These are phyloP conservation scores for Vitellaria paradoxa DNA, from an alignment of 179 eudicot species.

Conservation along the genomic window DNA sequence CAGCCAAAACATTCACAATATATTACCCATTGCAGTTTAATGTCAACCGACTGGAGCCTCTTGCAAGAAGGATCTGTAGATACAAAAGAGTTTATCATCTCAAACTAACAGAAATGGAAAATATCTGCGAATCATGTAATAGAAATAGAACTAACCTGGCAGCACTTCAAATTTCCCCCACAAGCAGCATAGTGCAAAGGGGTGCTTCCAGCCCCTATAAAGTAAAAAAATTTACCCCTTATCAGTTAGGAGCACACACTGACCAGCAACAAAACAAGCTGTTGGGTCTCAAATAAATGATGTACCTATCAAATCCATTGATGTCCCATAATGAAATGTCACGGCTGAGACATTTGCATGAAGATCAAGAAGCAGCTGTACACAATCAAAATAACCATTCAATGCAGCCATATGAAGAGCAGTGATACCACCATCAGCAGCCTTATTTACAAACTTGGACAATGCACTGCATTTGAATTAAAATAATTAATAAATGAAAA, in stretches of 20 bases:
- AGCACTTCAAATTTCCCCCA: slow-evolving; percentile 92
- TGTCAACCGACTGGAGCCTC: slow-evolving; percentile 81
- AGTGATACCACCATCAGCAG: slow-evolving; percentile 94
- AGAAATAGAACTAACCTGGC: slow-evolving; percentile 55
- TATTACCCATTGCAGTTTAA: slow-evolving; percentile 91
- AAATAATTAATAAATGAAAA: slow-evolving; percentile 11
- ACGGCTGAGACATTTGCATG: slow-evolving; percentile 65
- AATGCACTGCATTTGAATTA: slow-evolving; percentile 49
- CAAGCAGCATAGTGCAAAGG: slow-evolving; percentile 99
- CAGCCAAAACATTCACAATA: not conserved
- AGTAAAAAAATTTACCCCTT: not conserved
- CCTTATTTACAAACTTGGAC: slow-evolving; percentile 76
- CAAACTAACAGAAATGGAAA: not conserved
- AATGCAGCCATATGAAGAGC: slow-evolving; percentile 97
- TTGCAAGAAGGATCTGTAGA: slow-evolving; percentile 78
- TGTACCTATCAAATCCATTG: slow-evolving; percentile 88
- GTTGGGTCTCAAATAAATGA: not conserved
- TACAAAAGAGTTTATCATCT: not conserved
- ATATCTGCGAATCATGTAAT: slow-evolving; percentile 1
- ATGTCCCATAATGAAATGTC: slow-evolving; percentile 89
- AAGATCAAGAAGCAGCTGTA: slow-evolving; percentile 66
- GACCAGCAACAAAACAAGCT: not conserved
- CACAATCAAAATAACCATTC: slow-evolving; percentile 68
- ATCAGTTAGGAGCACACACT: not conserved
- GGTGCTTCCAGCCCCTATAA: slow-evolving; percentile 92